Evolutionary conservation across 116 monocot species (phyloP), one percentile per base, ranked within the genome.

Genomic region (Dioscorea cayenensis): DNA sequence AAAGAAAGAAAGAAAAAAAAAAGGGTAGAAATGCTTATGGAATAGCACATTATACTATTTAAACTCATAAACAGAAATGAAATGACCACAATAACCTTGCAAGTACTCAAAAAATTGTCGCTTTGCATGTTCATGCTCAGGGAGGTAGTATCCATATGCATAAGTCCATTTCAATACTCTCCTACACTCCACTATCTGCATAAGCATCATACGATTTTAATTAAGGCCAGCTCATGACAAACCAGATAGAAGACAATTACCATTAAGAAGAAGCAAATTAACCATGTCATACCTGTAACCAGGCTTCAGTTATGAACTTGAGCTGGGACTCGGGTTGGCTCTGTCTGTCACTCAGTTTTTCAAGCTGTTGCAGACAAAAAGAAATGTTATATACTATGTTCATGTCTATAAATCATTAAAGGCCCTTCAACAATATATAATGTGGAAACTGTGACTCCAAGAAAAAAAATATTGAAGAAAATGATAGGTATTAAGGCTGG

Each of bases 251-350:
- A 43, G 43, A 43, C 43, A 43, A 12, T 43, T 43, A 17, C 13
- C 17, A 59, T 21, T 32, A 59, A 4, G 18, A 11, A 21, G 59
- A 59, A 59, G 59, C 6, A 21, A 59, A 59, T 43, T 0, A 43
- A 7, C 43, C 8, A 59, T 59, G 25, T 5, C 62, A 21, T 11
- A 94, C 99, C 99, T 99, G 99, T 66, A 89, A 83, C 99, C 94
- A 94, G 60, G 99, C 99, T 72, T 99, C 91, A 69, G 84, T 94
- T 32, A 99, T 99, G 83, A 94, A 99, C 77, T 94, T 91, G 49
- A 99, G 89, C 77, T 91, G 89, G 28, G 99, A 87, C 78, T 94
- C 99, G 27, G 99, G 99, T 79, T 94, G 89, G 77, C 89, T 85
- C 79, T 94, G 94, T 71, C 70, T 91, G 60, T 94, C 83, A 66